Percentiles rank a stretch among this genome's conserved stretches.
Evolutionary conservation across 2,329 filamentous ascomycete genomes (phyloP).

Genomic region (Aspergillus amoenus): DNA sequence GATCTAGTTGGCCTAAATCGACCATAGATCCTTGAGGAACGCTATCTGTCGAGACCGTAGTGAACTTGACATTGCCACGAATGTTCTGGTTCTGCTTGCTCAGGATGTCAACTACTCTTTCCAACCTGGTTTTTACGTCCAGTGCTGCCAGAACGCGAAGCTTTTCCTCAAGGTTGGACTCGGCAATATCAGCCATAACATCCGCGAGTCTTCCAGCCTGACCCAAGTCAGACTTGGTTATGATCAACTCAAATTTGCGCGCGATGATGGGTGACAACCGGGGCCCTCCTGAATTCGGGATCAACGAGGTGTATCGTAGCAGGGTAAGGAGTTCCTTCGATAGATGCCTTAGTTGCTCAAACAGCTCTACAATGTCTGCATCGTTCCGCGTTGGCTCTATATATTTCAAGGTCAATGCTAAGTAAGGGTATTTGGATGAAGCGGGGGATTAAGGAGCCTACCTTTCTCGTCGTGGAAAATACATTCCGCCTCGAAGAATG

Average conservation of each 20-base stretch:
- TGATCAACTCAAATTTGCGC: constrained; percentile 81
- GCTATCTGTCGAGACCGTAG: constrained; percentile 68
- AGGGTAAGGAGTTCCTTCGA: constrained; percentile 85
- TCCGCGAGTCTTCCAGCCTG: constrained; percentile 88
- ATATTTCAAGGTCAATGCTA: not conserved
- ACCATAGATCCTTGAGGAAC: constrained; percentile 61
- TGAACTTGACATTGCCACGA: constrained; percentile 84
- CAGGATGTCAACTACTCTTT: constrained; percentile 79
- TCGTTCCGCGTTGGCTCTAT: constrained; percentile 52
- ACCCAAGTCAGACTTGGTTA: constrained; percentile 73
- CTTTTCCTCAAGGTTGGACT: constrained; percentile 87
- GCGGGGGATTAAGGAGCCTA: constrained; percentile 37
- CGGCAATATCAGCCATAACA: constrained; percentile 93
- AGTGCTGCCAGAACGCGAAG: constrained; percentile 80
- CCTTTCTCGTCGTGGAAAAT: constrained; percentile 68
- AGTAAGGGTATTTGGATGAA: not conserved
- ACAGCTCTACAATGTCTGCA: constrained; percentile 66
- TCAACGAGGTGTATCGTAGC: constrained; percentile 78
- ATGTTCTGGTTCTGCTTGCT: constrained; percentile 78
- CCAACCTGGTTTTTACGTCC: constrained; percentile 73
- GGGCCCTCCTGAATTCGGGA: constrained; percentile 68
- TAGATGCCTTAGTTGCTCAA: constrained; percentile 76
- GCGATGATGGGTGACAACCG: constrained; percentile 80
- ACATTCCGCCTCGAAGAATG: constrained; percentile 83
- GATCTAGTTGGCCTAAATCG: constrained; percentile 53